Conservation (phyloP, 352 stramenopile genomes). For the Paralagenidium karlingii region DNA sequence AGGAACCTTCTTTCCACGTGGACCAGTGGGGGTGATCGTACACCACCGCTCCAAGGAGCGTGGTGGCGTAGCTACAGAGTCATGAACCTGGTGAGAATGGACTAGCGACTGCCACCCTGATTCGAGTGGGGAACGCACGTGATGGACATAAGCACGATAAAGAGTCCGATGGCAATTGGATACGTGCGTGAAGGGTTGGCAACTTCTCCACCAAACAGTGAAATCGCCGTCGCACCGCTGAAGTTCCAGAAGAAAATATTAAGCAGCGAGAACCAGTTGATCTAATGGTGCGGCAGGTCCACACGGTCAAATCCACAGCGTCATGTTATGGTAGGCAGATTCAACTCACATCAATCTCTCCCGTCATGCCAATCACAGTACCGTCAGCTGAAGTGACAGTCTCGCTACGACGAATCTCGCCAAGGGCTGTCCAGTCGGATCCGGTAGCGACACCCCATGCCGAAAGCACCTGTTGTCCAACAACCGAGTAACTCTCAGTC, state of each 20-base stretch:
- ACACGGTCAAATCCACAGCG: too few species aligned
- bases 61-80: slow-evolving; percentile 87
- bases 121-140: too few species aligned
- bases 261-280: slow-evolving; percentile 76
- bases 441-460: slow-evolving; percentile 15
- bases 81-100: too few species aligned
- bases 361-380: slow-evolving; percentile 24
- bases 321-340: too few species aligned
- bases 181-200: slow-evolving; percentile 64
- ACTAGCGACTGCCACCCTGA: too few species aligned
- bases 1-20: slow-evolving; percentile 86
- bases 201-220: slow-evolving; percentile 83
- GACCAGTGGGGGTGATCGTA: slow-evolving; percentile 42
- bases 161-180: slow-evolving; percentile 67
- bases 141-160: slow-evolving; percentile 63
- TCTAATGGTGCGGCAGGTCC: too few species aligned
- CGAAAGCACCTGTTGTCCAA: too few species aligned
- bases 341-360: slow-evolving; percentile 11
- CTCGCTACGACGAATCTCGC: slow-evolving; percentile 19
- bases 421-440: slow-evolving; percentile 19
- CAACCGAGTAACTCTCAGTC: too few species aligned
- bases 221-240: slow-evolving; percentile 85
- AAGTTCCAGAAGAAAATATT: slow-evolving; percentile 96
- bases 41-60: slow-evolving; percentile 75
- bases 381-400: slow-evolving; percentile 16